These are phyloP conservation scores for Fusarium cyanostomum DNA, from an alignment of 2,329 filamentous ascomycete genomes.

Conservation along the genomic window DNA sequence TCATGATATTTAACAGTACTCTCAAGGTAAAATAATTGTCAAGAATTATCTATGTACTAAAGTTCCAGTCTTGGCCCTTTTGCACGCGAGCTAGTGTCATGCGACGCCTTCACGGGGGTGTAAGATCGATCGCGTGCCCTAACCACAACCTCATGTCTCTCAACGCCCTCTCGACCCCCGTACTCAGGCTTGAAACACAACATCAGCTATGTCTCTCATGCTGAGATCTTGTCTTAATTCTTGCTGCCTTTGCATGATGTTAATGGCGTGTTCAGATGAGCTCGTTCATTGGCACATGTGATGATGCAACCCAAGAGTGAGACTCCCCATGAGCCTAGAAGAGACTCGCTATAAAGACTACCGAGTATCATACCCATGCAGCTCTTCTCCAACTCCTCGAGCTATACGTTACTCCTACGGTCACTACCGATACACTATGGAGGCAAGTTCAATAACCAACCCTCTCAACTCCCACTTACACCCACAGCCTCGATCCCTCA, in stretches of 20 bases:
- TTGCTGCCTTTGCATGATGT: too few species aligned
- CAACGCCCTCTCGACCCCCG: not conserved
- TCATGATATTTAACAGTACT: not conserved
- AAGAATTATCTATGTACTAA: not conserved
- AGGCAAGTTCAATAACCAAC: constrained; percentile 12
- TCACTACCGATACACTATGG: constrained; percentile 6
- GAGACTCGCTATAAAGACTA: not conserved
- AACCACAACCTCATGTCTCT: constrained; percentile 14
- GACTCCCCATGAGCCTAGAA: not conserved
- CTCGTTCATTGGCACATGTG: constrained; percentile 21
- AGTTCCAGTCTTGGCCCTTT: not conserved
- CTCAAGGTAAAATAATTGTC: too few species aligned
- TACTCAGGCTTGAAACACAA: not conserved
- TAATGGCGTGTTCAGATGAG: not conserved
- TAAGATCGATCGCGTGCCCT: constrained; percentile 25
- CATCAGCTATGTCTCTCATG: not conserved
- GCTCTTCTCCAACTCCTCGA: not conserved
- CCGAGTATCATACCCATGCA: too few species aligned
- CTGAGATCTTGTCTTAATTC: too few species aligned
- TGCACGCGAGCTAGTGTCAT: constrained; percentile 22
- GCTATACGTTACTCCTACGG: not conserved
- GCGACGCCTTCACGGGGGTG: constrained; percentile 11
- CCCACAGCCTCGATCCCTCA: constrained; percentile 36
- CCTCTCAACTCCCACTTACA: constrained; percentile 9
- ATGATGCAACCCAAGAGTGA: not conserved